phyloP scores from a whole-genome alignment of 108 stramenopile species.

The Pseudonitzschia delicatissima region DNA sequence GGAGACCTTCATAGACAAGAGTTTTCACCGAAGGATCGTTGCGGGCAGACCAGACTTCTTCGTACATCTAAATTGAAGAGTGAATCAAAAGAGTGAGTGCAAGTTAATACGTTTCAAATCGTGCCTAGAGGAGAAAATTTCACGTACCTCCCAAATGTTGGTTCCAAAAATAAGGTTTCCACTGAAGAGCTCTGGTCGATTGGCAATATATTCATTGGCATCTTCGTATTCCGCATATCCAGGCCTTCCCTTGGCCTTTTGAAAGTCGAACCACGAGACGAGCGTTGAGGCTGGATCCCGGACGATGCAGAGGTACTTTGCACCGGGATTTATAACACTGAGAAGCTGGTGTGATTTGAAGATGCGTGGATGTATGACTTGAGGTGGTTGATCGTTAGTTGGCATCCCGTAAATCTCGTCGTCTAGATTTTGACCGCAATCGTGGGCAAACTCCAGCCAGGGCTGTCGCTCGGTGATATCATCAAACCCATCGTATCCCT shows the following conservation, averaged over 20 bases:
- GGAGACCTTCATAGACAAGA: conserved; percentile 4
- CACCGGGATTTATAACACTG: conserved; percentile 4
- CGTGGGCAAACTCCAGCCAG: conserved; percentile 11
- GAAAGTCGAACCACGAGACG: conserved; percentile 3
- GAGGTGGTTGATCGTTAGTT: too few relatives aligned
- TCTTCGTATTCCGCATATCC: conserved; percentile 6
- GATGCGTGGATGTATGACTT: too few relatives aligned
- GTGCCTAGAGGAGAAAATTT: background rate
- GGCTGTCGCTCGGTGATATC: conserved; percentile 10
- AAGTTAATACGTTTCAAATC: too few relatives aligned
- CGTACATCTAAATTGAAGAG: too few relatives aligned
- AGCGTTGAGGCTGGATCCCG: conserved; percentile 9
- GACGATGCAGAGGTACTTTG: conserved; percentile 4
- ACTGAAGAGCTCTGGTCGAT: conserved; percentile 4
- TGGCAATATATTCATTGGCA: background rate
- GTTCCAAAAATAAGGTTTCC: background rate
- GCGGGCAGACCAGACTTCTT: conserved; percentile 4
- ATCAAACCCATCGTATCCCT: conserved; percentile 4
- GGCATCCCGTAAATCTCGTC: background rate
- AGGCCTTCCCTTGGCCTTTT: conserved; percentile 6
- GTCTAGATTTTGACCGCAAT: conserved; percentile 5
- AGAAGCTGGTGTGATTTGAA: conserved; percentile 10
- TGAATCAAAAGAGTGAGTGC: too few relatives aligned
- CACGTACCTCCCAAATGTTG: background rate
- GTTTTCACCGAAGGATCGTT: conserved; percentile 5